Evolutionary conservation across 2,329 filamentous ascomycete genomes (phyloP).

Genomic region (Talaromyces amestolkiae): DNA sequence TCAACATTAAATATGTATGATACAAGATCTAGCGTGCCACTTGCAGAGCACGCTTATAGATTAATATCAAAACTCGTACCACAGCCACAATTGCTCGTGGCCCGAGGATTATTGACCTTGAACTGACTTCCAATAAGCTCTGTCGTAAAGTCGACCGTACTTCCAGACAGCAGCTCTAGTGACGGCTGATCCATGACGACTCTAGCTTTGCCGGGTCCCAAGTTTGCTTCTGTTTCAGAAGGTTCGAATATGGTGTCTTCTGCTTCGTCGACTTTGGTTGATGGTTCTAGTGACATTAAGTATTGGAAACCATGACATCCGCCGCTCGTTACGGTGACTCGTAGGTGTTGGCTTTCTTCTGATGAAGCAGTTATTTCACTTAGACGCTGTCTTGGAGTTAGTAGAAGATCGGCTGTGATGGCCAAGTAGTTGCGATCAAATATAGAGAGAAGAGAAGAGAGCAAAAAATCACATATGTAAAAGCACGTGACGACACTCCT

Average conservation of each 20-base stretch:
- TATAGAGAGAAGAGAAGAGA: background rate
- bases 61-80: constrained; percentile 97
- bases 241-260: constrained; percentile 89
- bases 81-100: constrained; percentile 93
- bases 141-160: constrained; percentile 94
- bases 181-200: constrained; percentile 86
- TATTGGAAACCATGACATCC: constrained; percentile 99
- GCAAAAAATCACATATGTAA: background rate
- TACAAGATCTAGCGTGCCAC: background rate
- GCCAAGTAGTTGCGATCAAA: constrained; percentile 13
- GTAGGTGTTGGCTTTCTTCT: constrained; percentile 73
- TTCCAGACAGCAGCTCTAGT: constrained; percentile 83
- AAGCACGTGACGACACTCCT: background rate
- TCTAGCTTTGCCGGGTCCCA: constrained; percentile 57
- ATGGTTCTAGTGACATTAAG: constrained; percentile 74
- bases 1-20: background rate
- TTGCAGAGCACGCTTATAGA: background rate
- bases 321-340: constrained; percentile 86
- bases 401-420: background rate
- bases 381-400: constrained; percentile 54
- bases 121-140: constrained; percentile 95
- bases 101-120: constrained; percentile 91
- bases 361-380: constrained; percentile 64
- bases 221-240: constrained; percentile 38
- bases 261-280: constrained; percentile 58